Percentiles rank a stretch among this genome's conserved stretches.
phyloP scores from a whole-genome alignment of 192 early-diverging fungal genomes.

The Coemansia sp. region DNA sequence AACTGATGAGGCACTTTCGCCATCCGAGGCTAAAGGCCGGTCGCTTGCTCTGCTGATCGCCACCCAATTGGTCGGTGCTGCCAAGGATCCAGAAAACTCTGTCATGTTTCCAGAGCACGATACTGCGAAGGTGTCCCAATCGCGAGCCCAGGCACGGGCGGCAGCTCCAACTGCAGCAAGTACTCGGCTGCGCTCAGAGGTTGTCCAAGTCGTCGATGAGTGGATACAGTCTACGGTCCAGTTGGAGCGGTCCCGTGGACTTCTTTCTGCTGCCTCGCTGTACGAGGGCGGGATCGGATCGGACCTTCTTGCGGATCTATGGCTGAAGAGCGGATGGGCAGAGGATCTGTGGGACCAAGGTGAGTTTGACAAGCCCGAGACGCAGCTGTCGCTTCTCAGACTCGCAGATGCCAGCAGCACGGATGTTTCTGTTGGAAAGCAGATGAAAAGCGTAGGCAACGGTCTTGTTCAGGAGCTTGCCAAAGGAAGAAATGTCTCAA shows the following conservation, averaged over 20 bases:
- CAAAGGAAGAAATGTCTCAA: constrained; percentile 50
- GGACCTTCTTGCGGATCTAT: constrained; percentile 57
- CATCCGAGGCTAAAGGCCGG: not conserved
- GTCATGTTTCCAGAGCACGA: constrained; percentile 13
- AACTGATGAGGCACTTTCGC: not conserved
- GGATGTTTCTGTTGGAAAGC: constrained; percentile 62
- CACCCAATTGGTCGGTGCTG: constrained; percentile 33
- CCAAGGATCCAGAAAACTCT: constrained; percentile 21
- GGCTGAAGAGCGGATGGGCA: constrained; percentile 62
- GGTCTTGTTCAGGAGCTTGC: constrained; percentile 60
- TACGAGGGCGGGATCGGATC: constrained; percentile 65
- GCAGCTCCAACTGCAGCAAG: constrained; percentile 14
- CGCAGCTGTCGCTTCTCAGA: constrained; percentile 62
- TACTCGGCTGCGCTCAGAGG: constrained; percentile 6
- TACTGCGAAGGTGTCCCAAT: not conserved
- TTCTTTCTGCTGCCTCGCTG: constrained; percentile 59
- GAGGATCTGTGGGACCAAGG: constrained; percentile 77
- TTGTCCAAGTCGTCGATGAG: constrained; percentile 12
- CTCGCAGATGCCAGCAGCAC: constrained; percentile 49
- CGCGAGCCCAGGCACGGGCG: not conserved
- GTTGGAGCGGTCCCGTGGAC: constrained; percentile 27
- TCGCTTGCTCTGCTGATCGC: constrained; percentile 27
- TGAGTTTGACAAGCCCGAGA: constrained; percentile 68
- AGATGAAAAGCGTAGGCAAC: constrained; percentile 60
- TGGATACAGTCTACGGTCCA: constrained; percentile 41